Percentiles rank a stretch among this genome's conserved stretches.
Evolutionary conservation across 129 eudicot genomes (phyloP).

Genomic region (Chrysanthemum makinoi): DNA sequence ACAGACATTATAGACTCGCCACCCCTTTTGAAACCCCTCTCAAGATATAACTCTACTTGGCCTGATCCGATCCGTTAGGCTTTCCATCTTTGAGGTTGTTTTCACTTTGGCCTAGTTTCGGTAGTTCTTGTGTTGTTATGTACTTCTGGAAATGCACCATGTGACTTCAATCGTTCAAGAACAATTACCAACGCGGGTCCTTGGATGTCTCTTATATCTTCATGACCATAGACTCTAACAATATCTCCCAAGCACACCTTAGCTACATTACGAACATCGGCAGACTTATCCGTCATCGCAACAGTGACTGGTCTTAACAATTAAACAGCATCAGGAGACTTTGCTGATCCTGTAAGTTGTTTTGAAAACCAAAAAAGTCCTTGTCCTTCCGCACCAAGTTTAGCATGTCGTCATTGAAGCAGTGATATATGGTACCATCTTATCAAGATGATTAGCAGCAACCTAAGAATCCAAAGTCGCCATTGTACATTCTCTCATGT

Average conservation of each 20-base stretch:
- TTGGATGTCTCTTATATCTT: slow-evolving; percentile 66
- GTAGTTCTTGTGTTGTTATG: slow-evolving; percentile 38
- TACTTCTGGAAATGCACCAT: slow-evolving; percentile 65
- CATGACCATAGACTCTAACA: slow-evolving; percentile 64
- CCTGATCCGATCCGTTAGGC: slow-evolving; percentile 56
- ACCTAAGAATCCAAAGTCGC: slow-evolving; percentile 85
- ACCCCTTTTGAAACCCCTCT: slow-evolving; percentile 58
- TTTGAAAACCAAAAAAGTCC: slow-evolving; percentile 90
- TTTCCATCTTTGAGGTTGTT: slow-evolving; percentile 50
- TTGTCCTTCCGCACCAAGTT: slow-evolving; percentile 98
- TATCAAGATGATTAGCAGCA: slow-evolving; percentile 97
- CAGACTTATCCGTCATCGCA: slow-evolving; percentile 99
- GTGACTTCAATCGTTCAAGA: slow-evolving; percentile 74
- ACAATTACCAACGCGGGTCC: slow-evolving; percentile 92
- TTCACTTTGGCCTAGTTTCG: too few species aligned
- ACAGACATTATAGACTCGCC: slow-evolving; percentile 73
- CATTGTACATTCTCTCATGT: slow-evolving; percentile 91
- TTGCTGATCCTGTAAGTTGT: slow-evolving; percentile 63
- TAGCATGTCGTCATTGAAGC: slow-evolving; percentile 80
- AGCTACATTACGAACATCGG: slow-evolving; percentile 96
- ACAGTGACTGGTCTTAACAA: slow-evolving; percentile 75
- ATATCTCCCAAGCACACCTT: slow-evolving; percentile 84
- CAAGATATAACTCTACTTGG: slow-evolving; percentile 60
- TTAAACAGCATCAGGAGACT: slow-evolving; percentile 79
- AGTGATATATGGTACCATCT: slow-evolving; percentile 87